Evolutionary conservation across 2,329 filamentous ascomycete genomes (phyloP), one percentile per base, ranked within the genome.

Genomic region (Mycogone perniciosa): DNA sequence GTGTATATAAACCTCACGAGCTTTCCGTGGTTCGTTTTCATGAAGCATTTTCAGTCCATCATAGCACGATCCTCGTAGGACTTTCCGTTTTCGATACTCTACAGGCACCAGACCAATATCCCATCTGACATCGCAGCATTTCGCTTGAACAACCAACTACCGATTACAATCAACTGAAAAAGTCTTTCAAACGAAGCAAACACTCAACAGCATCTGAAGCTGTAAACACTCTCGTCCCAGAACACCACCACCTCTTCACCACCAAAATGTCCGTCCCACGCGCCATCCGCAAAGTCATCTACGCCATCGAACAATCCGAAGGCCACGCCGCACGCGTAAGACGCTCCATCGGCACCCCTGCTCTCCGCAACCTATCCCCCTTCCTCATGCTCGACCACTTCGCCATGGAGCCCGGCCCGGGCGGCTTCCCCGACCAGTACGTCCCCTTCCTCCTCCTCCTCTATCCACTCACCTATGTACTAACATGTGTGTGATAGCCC

Each of bases 321-420:
- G 92, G 92, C 40, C 89, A 85, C 0, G 92, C 93, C 51, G 92
- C 92, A 5, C 80, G 84, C 55, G 92, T 97, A 10, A 83, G 92
- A 56, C 84, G 92, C 52, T 91, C 88, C 39, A 88, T 97, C 58
- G 92, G 92, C 59, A 95, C 89, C 1, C 79, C 87, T 5, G 79
- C 86, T 58, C 77, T 97, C 26, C 83, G 85, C 63, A 89, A 95
- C 74, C 86, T 97, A 68, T 88, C 85, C 10, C 93, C 92, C 0
- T 96, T 97, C 71, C 77, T 96, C 41, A 96, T 97, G 90, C 86
- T 96, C 43, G 92, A 97, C 66, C 88, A 96, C 73, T 96, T 96
- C 74, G 81, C 77, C 49, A 82, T 93, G 60, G 80, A 81, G 48
- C 83, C 85, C 2, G 89, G 88, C 2, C 20, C 31, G 52, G 87